Percentiles rank a stretch among this genome's conserved stretches.
Conservation (phyloP, 179 eudicot genomes). For the Silene vulgaris region DNA sequence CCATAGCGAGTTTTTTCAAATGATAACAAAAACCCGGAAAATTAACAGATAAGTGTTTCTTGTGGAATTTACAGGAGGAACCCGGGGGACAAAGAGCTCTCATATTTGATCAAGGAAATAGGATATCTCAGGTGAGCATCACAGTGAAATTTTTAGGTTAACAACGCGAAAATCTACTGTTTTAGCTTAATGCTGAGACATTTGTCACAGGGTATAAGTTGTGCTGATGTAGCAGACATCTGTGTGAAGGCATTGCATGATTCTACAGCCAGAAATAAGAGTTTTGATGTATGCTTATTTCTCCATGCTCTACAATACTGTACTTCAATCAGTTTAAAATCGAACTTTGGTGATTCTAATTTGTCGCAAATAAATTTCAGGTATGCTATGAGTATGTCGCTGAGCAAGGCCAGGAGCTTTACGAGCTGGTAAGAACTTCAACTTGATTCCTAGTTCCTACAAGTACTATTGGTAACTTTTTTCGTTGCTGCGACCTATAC, state of each 20-base stretch:
- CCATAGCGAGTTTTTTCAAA: too few species aligned
- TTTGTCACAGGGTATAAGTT: conserved; percentile 68
- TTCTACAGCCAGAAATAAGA: conserved; percentile 89
- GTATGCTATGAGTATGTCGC: conserved; percentile 91
- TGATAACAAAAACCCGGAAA: background rate
- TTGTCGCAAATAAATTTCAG: conserved; percentile 32
- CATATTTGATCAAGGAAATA: conserved; percentile 90
- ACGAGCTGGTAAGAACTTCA: conserved; percentile 64
- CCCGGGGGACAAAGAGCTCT: conserved; percentile 99
- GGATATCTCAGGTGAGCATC: conserved; percentile 77
- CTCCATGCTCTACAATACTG: background rate
- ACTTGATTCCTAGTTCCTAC: background rate
- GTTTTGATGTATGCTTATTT: conserved; percentile 68
- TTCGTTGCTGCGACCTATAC: background rate
- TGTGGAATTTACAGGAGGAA: conserved; percentile 56
- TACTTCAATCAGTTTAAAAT: background rate
- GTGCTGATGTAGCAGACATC: conserved; percentile 98
- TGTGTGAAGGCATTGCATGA: conserved; percentile 96
- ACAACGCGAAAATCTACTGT: background rate
- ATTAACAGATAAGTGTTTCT: background rate
- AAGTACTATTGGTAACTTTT: too few species aligned
- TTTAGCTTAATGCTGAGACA: background rate
- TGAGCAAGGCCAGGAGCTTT: conserved; percentile 87
- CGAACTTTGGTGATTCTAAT: background rate
- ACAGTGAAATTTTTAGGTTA: background rate